phyloP scores from a whole-genome alignment of 2,329 filamentous ascomycete genomes.

The Magnaporthiopsis incrustans region DNA sequence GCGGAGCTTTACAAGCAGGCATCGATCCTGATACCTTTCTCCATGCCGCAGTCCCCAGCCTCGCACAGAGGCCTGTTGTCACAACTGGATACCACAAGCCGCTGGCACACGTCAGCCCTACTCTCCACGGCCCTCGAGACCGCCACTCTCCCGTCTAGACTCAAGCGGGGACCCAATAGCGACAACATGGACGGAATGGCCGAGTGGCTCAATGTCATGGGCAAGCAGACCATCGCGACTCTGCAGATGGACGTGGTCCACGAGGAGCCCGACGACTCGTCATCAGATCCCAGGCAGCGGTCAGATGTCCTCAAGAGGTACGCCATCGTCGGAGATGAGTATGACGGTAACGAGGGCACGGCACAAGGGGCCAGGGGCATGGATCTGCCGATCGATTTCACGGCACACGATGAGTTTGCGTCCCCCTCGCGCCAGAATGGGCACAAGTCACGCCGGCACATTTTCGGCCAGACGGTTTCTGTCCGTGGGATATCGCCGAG shows the following conservation, averaged over 20 bases:
- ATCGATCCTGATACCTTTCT: constrained; percentile 70
- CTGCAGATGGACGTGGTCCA: constrained; percentile 57
- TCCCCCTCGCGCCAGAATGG: constrained; percentile 15
- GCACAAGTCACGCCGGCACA: constrained; percentile 22
- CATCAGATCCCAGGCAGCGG: constrained; percentile 9
- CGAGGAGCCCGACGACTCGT: neutral
- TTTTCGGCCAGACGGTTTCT: constrained; percentile 35
- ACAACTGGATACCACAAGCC: constrained; percentile 51
- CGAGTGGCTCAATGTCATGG: constrained; percentile 62
- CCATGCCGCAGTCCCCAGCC: constrained; percentile 36
- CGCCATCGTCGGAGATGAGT: constrained; percentile 13
- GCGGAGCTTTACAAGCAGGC: constrained; percentile 61
- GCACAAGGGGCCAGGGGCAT: constrained; percentile 16
- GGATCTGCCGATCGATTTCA: constrained; percentile 31
- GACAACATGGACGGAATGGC: constrained; percentile 55
- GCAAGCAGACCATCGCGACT: constrained; percentile 72
- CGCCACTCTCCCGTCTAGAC: constrained; percentile 65
- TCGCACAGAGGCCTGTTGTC: neutral
- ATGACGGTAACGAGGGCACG: constrained; percentile 21
- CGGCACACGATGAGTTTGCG: constrained; percentile 29
- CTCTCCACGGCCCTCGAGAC: constrained; percentile 72
- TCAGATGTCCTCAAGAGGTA: neutral
- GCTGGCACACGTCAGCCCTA: constrained; percentile 75
- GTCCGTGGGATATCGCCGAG: constrained; percentile 22
- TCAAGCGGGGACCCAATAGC: constrained; percentile 36